Conservation (phyloP, 768 basidiomycete genomes). For the Chalciporus sphaerocephalus region DNA sequence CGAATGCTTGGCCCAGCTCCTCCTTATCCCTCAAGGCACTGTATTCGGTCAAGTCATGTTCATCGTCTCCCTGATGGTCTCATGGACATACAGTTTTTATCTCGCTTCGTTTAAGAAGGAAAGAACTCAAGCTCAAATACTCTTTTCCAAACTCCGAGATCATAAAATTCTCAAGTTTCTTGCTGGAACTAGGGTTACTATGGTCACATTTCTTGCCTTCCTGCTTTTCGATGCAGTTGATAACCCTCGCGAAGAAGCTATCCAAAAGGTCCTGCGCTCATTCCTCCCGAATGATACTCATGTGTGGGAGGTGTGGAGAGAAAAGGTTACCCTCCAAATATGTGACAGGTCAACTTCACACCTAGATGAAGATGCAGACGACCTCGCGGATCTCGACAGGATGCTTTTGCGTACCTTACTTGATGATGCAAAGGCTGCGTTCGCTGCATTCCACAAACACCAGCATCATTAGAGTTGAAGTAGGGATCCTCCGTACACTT, state of each 20-base stretch:
- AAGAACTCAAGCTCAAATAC: conserved; percentile 17
- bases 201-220: conserved; percentile 15
- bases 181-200: conserved; percentile 15
- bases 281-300: conserved; percentile 21
- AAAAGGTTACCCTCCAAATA: conserved; percentile 14
- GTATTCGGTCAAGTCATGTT: conserved; percentile 36
- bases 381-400: not conserved
- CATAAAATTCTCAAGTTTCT: conserved; percentile 10
- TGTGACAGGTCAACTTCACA: conserved; percentile 3
- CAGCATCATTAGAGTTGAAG: too few relatives aligned
- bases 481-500: too few relatives aligned
- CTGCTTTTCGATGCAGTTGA: conserved; percentile 6
- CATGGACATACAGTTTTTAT: conserved; percentile 32
- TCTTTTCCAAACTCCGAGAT: conserved; percentile 13
- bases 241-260: not conserved
- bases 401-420: conserved; percentile 15
- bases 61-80: conserved; percentile 27
- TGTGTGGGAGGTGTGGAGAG: conserved; percentile 21
- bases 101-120: conserved; percentile 31
- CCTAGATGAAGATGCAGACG: not conserved
- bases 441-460: conserved; percentile 1
- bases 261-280: conserved; percentile 9
- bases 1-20: conserved; percentile 30
- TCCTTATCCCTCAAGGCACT: conserved; percentile 30
- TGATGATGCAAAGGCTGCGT: conserved; percentile 15